A percentile compares a stretch with the other conserved stretches of the same genome.
Conservation (phyloP, 208 protist genomes). For the Endotrypanum monterogeii region DNA sequence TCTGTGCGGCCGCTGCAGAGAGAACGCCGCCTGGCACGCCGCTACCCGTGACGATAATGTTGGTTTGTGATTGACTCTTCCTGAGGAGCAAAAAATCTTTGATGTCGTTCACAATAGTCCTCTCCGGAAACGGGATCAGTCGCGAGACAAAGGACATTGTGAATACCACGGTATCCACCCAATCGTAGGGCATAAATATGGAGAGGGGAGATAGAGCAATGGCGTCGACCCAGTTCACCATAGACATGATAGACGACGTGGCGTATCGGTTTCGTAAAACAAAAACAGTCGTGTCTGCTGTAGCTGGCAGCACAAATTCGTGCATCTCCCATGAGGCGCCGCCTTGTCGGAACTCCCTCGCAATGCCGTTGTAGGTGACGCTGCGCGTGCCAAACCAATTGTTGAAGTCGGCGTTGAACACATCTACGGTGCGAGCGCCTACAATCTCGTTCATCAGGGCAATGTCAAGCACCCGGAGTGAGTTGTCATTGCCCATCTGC, state of each 20-base stretch:
- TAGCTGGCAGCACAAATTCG: slow-evolving; percentile 35
- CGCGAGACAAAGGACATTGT: slow-evolving; percentile 54
- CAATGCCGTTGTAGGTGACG: slow-evolving; percentile 44
- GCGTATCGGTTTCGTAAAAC: slow-evolving; percentile 57
- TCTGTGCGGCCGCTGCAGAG: slow-evolving; percentile 32
- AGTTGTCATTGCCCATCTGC: slow-evolving; percentile 29
- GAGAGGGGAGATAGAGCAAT: slow-evolving; percentile 61
- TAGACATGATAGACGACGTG: slow-evolving; percentile 51
- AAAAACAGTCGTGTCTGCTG: slow-evolving; percentile 42
- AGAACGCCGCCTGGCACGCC: slow-evolving; percentile 63
- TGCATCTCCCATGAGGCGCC: slow-evolving; percentile 43
- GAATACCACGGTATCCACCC: slow-evolving; percentile 45
- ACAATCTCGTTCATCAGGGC: slow-evolving; percentile 62
- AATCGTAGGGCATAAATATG: slow-evolving; percentile 68
- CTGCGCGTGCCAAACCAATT: slow-evolving; percentile 60
- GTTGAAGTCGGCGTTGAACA: slow-evolving; percentile 41
- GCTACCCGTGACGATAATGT: slow-evolving; percentile 43
- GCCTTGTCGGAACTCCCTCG: slow-evolving; percentile 25
- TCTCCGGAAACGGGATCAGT: slow-evolving; percentile 48
- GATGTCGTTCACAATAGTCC: slow-evolving; percentile 26
- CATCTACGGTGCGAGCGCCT: slow-evolving; percentile 13
- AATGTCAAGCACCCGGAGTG: slow-evolving; percentile 52
- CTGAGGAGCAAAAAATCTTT: slow-evolving; percentile 22
- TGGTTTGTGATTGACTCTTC: slow-evolving; percentile 11
- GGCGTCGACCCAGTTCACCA: slow-evolving; percentile 63